Conservation (phyloP, 2,329 filamentous ascomycete species). For the Corynespora cassiicola region DNA sequence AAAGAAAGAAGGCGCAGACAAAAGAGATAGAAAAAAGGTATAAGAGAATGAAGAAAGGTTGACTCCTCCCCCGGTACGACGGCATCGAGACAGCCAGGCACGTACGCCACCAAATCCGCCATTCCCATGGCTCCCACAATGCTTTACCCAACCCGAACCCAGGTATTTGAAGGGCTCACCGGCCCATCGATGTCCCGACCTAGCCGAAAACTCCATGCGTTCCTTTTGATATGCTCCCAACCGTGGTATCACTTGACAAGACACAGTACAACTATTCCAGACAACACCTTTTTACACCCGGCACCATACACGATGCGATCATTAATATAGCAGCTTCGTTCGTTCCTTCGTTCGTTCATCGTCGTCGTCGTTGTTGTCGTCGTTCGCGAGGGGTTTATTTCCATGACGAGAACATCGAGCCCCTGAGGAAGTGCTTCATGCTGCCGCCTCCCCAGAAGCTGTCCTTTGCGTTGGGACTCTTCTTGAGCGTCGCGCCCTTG, state of each 20-base stretch:
- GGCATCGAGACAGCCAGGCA: slow-evolving; percentile 6
- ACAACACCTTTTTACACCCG: slow-evolving; percentile 1
- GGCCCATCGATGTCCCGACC: slow-evolving; percentile 5
- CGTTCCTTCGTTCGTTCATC: slow-evolving; percentile 10
- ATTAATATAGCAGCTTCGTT: slow-evolving; percentile 8
- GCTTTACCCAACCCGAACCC: slow-evolving; percentile 11
- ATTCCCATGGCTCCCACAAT: slow-evolving; percentile 10
- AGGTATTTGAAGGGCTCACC: no score
- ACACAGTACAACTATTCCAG: slow-evolving; percentile 14
- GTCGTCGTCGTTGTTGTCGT: neutral
- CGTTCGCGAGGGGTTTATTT: slow-evolving; percentile 23
- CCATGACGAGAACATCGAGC: slow-evolving; percentile 37
- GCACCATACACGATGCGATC: neutral
- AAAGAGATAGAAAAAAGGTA: slow-evolving; percentile 4
- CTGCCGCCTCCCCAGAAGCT: slow-evolving; percentile 43
- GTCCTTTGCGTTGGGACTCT: slow-evolving; percentile 33
- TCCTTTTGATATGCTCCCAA: slow-evolving; percentile 8
- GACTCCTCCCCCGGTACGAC: neutral
- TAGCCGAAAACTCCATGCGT: slow-evolving; percentile 10
- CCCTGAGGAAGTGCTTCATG: slow-evolving; percentile 42
- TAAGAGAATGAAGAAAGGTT: slow-evolving; percentile 8
- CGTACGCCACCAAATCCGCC: slow-evolving; percentile 13
- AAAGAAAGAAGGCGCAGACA: slow-evolving; percentile 5
- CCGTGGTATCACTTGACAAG: slow-evolving; percentile 18
- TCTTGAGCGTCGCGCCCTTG: slow-evolving; percentile 15